Evolutionary conservation across 139 green algal species (phyloP), one percentile per base, ranked within the genome.

Genomic region (Klebsormidium nitens): DNA sequence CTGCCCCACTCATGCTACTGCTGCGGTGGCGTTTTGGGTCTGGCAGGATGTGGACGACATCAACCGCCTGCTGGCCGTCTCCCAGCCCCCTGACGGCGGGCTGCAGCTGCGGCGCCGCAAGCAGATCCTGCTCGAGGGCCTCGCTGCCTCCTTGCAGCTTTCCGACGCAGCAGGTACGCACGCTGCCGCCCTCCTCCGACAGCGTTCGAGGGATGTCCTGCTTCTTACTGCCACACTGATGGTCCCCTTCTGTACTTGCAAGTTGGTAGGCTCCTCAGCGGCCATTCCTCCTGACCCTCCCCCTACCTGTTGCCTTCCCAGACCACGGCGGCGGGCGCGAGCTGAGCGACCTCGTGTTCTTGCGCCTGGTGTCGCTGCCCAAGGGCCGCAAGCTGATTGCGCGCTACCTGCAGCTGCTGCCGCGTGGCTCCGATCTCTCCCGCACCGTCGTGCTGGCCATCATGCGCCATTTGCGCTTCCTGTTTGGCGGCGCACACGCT

Each of bases 21-120:
- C n/a, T n/a, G n/a, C n/a, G n/a, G n/a, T n/a, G n/a, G n/a, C n/a
- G n/a, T n/a, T n/a, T n/a, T n/a, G n/a, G n/a, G n/a, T n/a, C n/a
- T n/a, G n/a, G n/a, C n/a, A n/a, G n/a, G 72, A 79, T 63, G 66
- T 79, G 11, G 72, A 79, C 36, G 72, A 79, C 72, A 79, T 79
- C 37, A 66, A 79, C 44, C 72, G 72, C 37, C 37, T 79, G 19
- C 64, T 78, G n/a, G 32, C 35, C 6, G 23, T 55, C 1, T 35
- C 71, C 19, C 63, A 69, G 8, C 32, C 55, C 11, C 31, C 55
- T 8, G 55, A 14, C 55, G 8, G 11, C 11, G 11, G 11, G 31
- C 11, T 63, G n/a, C 63, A 75, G 29, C 64, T 78, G 31, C 36
- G n/a, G 29, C 59, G 40, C 23, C 39, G 37, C 6, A 39, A 62